Conservation (phyloP, 2,329 filamentous ascomycete species). For the Colletotrichum godetiae region DNA sequence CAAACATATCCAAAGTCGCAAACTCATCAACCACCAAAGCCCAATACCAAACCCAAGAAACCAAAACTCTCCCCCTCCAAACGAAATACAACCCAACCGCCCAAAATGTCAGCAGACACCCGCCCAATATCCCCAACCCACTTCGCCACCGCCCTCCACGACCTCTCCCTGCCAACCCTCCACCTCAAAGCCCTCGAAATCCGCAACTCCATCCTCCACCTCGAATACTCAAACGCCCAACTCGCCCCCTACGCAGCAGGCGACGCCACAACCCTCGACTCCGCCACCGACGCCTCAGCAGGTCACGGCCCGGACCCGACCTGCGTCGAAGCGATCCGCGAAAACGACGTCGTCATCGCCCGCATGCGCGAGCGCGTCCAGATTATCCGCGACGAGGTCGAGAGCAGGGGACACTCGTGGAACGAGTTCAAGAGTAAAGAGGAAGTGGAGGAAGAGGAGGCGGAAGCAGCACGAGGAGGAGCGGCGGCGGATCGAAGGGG, state of each 20-base stretch:
- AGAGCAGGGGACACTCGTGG: conserved; percentile 67
- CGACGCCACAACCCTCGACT: conserved; percentile 42
- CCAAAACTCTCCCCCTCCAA: neutral
- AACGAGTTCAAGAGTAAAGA: conserved; percentile 63
- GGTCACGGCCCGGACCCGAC: conserved; percentile 66
- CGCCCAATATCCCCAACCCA: conserved; percentile 69
- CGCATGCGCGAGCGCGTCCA: conserved; percentile 75
- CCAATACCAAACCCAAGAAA: neutral
- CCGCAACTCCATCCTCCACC: conserved; percentile 78
- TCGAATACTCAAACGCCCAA: conserved; percentile 79
- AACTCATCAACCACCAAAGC: neutral
- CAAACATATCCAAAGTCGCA: neutral
- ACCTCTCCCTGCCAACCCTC: conserved; percentile 74
- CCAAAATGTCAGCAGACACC: conserved; percentile 70
- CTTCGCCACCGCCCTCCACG: conserved; percentile 75
- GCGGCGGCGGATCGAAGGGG: neutral
- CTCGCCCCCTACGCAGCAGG: conserved; percentile 75
- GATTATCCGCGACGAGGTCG: conserved; percentile 73
- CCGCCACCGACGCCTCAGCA: conserved; percentile 40
- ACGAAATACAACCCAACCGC: neutral
- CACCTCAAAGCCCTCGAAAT: conserved; percentile 82
- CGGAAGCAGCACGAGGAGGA: neutral
- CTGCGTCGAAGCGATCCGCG: conserved; percentile 78
- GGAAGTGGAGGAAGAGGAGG: conserved; percentile 51
- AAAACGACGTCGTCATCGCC: conserved; percentile 76